Conservation (phyloP, 2,329 filamentous ascomycete genomes). For the Mollisiaceae sp. region DNA sequence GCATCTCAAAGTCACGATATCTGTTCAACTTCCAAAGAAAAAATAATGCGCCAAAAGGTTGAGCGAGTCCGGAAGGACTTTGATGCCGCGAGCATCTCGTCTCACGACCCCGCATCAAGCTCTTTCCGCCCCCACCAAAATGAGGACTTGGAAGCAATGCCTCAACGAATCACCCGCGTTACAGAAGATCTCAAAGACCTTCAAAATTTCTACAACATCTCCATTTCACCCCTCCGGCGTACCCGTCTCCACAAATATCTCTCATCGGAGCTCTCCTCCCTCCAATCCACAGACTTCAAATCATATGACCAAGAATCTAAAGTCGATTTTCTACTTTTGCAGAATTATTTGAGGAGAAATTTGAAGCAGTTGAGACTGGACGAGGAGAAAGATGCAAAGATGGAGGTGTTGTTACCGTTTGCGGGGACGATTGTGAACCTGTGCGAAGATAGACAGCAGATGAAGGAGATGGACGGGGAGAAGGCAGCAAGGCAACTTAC, state of each 20-base stretch:
- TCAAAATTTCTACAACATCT: conserved; percentile 54
- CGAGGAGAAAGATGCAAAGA: conserved; percentile 44
- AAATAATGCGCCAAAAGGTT: conserved; percentile 11
- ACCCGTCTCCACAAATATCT: conserved; percentile 50
- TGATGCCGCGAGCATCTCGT: background rate
- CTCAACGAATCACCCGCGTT: conserved; percentile 51
- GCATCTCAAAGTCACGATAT: conserved; percentile 8
- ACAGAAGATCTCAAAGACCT: conserved; percentile 53
- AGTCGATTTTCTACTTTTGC: conserved; percentile 56
- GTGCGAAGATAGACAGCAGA: conserved; percentile 54
- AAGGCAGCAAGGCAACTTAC: conserved; percentile 50
- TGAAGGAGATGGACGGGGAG: conserved; percentile 49
- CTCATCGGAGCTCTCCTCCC: conserved; percentile 45
- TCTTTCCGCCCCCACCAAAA: background rate
- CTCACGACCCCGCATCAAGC: background rate
- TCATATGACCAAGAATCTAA: conserved; percentile 49
- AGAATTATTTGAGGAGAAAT: conserved; percentile 49
- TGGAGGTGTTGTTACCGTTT: conserved; percentile 52
- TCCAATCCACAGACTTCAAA: conserved; percentile 46
- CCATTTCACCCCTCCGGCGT: conserved; percentile 49
- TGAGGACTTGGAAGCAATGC: conserved; percentile 36
- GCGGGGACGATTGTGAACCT: conserved; percentile 48
- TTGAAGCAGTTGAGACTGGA: conserved; percentile 48
- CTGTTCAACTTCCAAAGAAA: background rate
- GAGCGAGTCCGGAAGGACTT: conserved; percentile 6